A percentile compares a stretch with the other conserved stretches of the same genome.
phyloP scores from a whole-genome alignment of 2,329 filamentous ascomycete species.

The Lomentospora prolificans region DNA sequence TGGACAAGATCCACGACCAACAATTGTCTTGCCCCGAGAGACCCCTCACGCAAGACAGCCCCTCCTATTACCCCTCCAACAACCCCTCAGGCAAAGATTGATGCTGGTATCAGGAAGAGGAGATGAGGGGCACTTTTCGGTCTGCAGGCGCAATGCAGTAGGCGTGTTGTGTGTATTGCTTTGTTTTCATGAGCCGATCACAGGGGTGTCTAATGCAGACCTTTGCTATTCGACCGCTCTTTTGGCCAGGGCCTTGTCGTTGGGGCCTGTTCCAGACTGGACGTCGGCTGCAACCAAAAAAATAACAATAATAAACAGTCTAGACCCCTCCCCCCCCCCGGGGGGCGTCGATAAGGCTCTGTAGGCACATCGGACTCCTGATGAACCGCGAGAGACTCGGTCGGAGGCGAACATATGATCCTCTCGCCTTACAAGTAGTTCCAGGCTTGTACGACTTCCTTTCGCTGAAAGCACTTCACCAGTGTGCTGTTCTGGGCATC shows the following conservation, averaged over 20 bases:
- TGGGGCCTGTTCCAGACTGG: background rate
- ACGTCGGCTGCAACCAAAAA: background rate
- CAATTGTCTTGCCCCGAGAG: background rate
- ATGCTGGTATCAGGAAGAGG: background rate
- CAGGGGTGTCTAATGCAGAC: slow-evolving; percentile 1
- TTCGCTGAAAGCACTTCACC: background rate
- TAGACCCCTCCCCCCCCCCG: too few species aligned
- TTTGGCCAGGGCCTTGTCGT: background rate
- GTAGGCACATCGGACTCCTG: background rate
- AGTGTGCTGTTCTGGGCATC: slow-evolving; percentile 3
- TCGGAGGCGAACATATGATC: background rate
- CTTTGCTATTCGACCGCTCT: background rate
- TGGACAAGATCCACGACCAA: background rate
- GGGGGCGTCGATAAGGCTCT: background rate
- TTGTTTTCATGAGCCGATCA: slow-evolving; percentile 3
- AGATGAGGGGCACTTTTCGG: background rate
- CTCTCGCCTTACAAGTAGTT: too few species aligned
- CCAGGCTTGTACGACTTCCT: background rate
- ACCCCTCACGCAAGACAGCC: too few species aligned
- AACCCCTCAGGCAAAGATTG: background rate
- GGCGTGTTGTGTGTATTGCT: background rate
- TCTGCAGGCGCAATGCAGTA: background rate
- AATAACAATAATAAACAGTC: background rate
- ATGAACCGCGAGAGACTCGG: background rate
- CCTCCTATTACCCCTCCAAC: background rate